These are phyloP conservation scores for Trametopsis cervina DNA, from an alignment of 768 basidiomycete species.

Conservation along the genomic window DNA sequence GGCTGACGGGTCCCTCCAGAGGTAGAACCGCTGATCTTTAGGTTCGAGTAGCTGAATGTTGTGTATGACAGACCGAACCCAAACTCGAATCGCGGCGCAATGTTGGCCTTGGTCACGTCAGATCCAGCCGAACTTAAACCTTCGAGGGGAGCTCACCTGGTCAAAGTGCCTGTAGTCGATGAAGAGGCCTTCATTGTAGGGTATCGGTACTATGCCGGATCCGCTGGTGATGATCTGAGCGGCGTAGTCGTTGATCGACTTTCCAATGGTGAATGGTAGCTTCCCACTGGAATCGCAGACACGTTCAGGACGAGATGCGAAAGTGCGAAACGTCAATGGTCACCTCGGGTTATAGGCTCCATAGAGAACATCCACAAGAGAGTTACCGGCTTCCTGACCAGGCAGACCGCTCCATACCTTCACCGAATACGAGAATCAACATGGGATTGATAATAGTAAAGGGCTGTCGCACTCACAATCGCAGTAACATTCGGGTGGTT, in stretches of 20 bases:
- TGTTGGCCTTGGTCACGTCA: conserved; percentile 24
- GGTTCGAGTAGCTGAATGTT: conserved; percentile 53
- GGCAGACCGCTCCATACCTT: conserved; percentile 44
- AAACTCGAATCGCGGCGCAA: conserved; percentile 54
- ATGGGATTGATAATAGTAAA: neutral
- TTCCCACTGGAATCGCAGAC: conserved; percentile 42
- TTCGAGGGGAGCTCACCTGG: conserved; percentile 12
- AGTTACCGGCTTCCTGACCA: conserved; percentile 79
- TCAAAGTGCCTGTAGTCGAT: conserved; percentile 34
- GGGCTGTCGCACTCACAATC: conserved; percentile 14
- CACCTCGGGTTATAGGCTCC: conserved; percentile 65
- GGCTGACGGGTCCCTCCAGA: conserved; percentile 32
- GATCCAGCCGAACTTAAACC: too few species aligned
- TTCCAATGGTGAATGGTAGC: conserved; percentile 70
- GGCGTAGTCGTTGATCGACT: conserved; percentile 43
- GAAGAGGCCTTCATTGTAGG: conserved; percentile 51
- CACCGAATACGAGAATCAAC: too few species aligned
- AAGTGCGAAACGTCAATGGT: too few species aligned
- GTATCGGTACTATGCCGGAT: conserved; percentile 34
- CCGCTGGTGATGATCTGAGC: conserved; percentile 31
- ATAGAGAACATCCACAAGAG: conserved; percentile 71
- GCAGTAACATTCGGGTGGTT: conserved; percentile 67
- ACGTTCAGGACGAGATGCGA: too few species aligned
- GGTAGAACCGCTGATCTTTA: conserved; percentile 26
- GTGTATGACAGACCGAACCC: conserved; percentile 75